phyloP scores from a whole-genome alignment of 2,329 filamentous ascomycete genomes.

The Tolypocladium capitatum region DNA sequence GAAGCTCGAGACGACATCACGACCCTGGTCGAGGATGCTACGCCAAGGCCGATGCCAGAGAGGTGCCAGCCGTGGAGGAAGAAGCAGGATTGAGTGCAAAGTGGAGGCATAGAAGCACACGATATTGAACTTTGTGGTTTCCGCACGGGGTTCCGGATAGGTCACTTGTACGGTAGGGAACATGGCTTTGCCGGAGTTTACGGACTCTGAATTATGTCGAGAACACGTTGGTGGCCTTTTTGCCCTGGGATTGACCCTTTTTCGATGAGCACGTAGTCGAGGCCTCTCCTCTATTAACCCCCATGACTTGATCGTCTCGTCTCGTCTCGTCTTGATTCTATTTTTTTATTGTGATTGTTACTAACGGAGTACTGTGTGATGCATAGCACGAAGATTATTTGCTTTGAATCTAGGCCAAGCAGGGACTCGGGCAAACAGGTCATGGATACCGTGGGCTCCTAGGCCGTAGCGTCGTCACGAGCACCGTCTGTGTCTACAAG shows the following conservation, averaged over 20 bases:
- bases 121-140: neutral
- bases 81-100: constrained; percentile 1
- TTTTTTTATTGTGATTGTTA: neutral
- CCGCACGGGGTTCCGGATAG: neutral
- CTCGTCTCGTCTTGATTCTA: no score
- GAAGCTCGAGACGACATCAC: constrained; percentile 10
- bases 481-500: neutral
- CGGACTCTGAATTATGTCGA: neutral
- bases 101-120: neutral
- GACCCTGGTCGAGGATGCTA: constrained; percentile 12
- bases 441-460: neutral
- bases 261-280: neutral
- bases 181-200: constrained; percentile 1
- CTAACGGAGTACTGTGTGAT: no score
- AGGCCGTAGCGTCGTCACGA: neutral
- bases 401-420: neutral
- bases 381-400: neutral
- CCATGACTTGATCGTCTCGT: neutral
- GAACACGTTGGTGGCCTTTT: neutral
- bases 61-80: neutral
- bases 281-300: neutral
- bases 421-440: neutral
- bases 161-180: neutral
- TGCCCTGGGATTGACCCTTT: neutral
- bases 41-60: constrained; percentile 8